phyloP scores from a whole-genome alignment of 495 filamentous ascomycete species.

The Aspergillus haitiensis region DNA sequence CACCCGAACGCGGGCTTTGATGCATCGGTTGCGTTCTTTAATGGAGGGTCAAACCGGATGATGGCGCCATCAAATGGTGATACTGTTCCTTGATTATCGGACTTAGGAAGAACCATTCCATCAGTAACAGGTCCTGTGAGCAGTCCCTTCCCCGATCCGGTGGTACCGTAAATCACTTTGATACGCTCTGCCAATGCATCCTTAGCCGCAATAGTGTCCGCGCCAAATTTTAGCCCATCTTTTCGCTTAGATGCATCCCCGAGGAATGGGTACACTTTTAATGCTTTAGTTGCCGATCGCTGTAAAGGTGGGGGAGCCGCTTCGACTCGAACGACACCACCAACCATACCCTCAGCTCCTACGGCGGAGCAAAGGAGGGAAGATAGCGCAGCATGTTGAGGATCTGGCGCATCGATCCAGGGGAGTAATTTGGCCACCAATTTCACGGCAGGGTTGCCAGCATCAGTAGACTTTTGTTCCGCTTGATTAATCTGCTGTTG shows the following conservation, averaged over 20 bases:
- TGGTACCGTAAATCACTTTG: conserved; percentile 47
- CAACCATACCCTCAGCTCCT: conserved; percentile 68
- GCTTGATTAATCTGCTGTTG: conserved; percentile 66
- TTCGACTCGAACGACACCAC: conserved; percentile 84
- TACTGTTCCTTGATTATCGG: conserved; percentile 38
- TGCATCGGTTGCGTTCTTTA: conserved; percentile 43
- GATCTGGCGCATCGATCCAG: conserved; percentile 88
- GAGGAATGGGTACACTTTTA: conserved; percentile 81
- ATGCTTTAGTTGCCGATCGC: conserved; percentile 49
- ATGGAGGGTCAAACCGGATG: conserved; percentile 66
- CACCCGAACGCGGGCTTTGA: conserved; percentile 61
- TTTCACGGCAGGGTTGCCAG: conserved; percentile 62
- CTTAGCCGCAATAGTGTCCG: conserved; percentile 73
- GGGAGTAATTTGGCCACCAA: conserved; percentile 70
- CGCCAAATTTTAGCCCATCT: conserved; percentile 80
- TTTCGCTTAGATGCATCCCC: conserved; percentile 50
- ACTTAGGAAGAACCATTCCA: conserved; percentile 68
- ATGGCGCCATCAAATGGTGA: conserved; percentile 66
- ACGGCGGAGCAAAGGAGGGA: conserved; percentile 70
- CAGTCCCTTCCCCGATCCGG: conserved; percentile 51
- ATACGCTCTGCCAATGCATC: conserved; percentile 62
- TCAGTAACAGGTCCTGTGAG: conserved; percentile 88
- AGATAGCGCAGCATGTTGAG: conserved; percentile 74
- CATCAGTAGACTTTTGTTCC: conserved; percentile 54
- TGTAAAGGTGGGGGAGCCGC: conserved; percentile 62